These are phyloP conservation scores for Fragilariopsis cylindrus DNA, from an alignment of 108 stramenopile species.

Conservation along the genomic window DNA sequence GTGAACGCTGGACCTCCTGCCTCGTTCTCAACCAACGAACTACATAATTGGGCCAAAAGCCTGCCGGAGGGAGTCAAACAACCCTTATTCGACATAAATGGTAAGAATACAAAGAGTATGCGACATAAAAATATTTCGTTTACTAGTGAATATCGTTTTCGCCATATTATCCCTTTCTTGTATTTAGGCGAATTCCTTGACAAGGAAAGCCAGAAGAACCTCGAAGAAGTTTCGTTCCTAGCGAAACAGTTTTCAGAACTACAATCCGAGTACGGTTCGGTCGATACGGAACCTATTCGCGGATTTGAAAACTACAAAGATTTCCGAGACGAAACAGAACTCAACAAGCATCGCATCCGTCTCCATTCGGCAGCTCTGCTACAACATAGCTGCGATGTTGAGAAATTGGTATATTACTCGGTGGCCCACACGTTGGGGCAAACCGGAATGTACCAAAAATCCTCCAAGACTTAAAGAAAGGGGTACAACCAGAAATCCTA, in stretches of 20 bases:
- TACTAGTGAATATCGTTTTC: not conserved
- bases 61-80: not conserved
- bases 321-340: not conserved
- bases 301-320: not conserved
- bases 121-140: not conserved
- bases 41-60: no score
- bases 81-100: not conserved
- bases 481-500: not conserved
- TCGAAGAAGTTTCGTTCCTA: not conserved
- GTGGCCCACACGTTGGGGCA: slow-evolving; percentile 4
- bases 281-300: not conserved
- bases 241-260: not conserved
- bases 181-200: not conserved
- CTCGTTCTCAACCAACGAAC: no score
- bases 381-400: not conserved
- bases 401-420: slow-evolving; percentile 2
- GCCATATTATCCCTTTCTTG: not conserved
- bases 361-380: slow-evolving; percentile 5
- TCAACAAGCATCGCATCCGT: not conserved
- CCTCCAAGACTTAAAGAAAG: not conserved
- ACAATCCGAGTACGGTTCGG: not conserved
- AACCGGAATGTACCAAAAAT: not conserved
- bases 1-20: no score
- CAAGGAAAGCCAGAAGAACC: not conserved
- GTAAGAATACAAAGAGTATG: not conserved